Percentiles rank a stretch among this genome's conserved stretches.
Evolutionary conservation across 1,284 basidiomycete genomes (phyloP).

Genomic region (Singerocomus inundabilis): DNA sequence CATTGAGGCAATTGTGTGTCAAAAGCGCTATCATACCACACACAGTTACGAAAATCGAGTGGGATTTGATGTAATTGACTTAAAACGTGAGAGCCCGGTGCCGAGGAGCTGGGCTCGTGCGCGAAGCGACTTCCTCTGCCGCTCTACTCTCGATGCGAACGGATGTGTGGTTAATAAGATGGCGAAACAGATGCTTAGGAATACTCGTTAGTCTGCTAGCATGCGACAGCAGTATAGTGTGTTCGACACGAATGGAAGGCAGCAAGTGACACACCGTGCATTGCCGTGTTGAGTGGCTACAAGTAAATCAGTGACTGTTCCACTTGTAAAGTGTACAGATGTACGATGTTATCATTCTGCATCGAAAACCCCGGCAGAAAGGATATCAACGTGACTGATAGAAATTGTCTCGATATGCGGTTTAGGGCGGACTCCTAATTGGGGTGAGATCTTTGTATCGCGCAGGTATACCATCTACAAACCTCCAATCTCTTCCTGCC

Average conservation of each 20-base stretch:
- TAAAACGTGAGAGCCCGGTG: slow-evolving; percentile 44
- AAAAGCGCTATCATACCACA: slow-evolving; percentile 33
- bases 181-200: slow-evolving; percentile 21
- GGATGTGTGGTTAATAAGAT: slow-evolving; percentile 39
- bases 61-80: slow-evolving; percentile 34
- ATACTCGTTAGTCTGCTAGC: slow-evolving; percentile 26
- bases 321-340: background rate
- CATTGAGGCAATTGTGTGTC: too few relatives aligned
- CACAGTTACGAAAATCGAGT: slow-evolving; percentile 9
- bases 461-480: background rate
- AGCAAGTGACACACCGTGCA: slow-evolving; percentile 20
- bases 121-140: slow-evolving; percentile 30
- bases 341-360: slow-evolving; percentile 12
- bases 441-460: slow-evolving; percentile 2
- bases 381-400: slow-evolving; percentile 45
- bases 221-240: slow-evolving; percentile 40
- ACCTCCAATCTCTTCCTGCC: background rate
- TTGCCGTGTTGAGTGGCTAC: slow-evolving; percentile 16
- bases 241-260: slow-evolving; percentile 45
- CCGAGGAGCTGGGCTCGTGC: slow-evolving; percentile 36
- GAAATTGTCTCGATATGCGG: slow-evolving; percentile 47
- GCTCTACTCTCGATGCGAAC: slow-evolving; percentile 40
- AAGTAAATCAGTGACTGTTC: background rate
- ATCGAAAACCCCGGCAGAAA: slow-evolving; percentile 39
- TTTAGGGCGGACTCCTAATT: slow-evolving; percentile 46